Conservation (phyloP, 2,329 filamentous ascomycete species). For the Fusarium albidum region DNA sequence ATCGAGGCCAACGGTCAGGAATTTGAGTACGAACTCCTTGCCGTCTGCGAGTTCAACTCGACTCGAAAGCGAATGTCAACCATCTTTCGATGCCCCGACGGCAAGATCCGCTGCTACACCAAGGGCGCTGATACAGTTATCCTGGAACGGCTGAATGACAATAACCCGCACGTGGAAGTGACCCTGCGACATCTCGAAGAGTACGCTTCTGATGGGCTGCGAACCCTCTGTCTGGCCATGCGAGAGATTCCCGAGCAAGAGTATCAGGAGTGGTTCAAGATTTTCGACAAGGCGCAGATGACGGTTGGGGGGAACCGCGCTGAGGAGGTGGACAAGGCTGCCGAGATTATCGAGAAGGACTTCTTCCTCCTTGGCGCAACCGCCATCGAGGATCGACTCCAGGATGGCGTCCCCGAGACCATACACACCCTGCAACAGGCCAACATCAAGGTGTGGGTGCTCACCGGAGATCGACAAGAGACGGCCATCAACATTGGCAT, state of each 20-base stretch:
- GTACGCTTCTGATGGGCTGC: constrained; percentile 94
- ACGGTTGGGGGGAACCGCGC: constrained; percentile 92
- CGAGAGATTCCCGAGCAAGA: constrained; percentile 91
- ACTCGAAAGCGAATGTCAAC: constrained; percentile 94
- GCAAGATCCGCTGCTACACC: constrained; percentile 91
- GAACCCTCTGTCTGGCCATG: constrained; percentile 94
- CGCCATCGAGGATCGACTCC: constrained; percentile 94
- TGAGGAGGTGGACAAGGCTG: constrained; percentile 95
- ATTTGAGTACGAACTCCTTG: constrained; percentile 87
- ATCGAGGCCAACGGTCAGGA: constrained; percentile 78
- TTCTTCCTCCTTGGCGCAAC: constrained; percentile 93
- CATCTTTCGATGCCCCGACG: constrained; percentile 95
- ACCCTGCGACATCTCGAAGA: constrained; percentile 97
- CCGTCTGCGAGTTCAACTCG: constrained; percentile 99
- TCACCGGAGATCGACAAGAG: constrained; percentile 97
- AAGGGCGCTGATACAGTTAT: constrained; percentile 99
- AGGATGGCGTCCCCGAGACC: constrained; percentile 97
- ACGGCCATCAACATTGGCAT: constrained; percentile 99
- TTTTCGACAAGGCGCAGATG: constrained; percentile 88
- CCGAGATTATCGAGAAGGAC: constrained; percentile 93
- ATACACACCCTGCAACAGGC: constrained; percentile 97
- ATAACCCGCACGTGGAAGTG: constrained; percentile 87
- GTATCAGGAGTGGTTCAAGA: constrained; percentile 83
- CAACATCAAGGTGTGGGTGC: constrained; percentile 97
- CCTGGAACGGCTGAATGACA: constrained; percentile 82